Base-by-base conservation (phyloP, 192 early-diverging fungal species). In the Entrophospora sp. region DNA sequence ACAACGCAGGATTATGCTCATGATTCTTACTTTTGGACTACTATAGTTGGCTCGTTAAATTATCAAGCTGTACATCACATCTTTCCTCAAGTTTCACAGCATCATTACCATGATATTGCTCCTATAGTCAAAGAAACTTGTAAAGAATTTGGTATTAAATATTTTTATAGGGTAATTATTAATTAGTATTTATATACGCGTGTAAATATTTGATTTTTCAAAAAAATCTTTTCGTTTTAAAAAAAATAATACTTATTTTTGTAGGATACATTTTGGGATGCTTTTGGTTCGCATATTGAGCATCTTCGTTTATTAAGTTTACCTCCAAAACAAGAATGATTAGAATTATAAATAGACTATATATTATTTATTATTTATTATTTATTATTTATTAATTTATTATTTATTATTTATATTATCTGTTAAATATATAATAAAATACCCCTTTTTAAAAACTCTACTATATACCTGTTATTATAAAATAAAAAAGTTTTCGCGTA, bases 1-100 rank as follows among this genome's bases (percentile, higher is more conserved):
- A 77, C 79, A 10, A 77, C 79, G 8, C 79, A 78, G 66, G 79
- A 80, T 61, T 80, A 80, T 66, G 79, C 77, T n/a, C 77, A 80
- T 69, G 74, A 75, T 62, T 79, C 77, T 10, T 25, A 66, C 31
- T 61, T 80, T 16, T 78, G 76, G 74, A 80, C 79, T 24, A 68
- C 70, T 22, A 75, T 76, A 25, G 74, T 74, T 30, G 79, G 79
- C 24, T 73, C 76, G 25, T 69, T 80, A 61, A 80, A 80, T 63
- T 80, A 76, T 64, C 79, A 80, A 67, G 66, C 74, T 32, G 77
- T 79, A 1, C 79, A 80, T 67, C 79, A 80, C 57, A 16, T 80
- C 40, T 80, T 80, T 70, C 76, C 79, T 10, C 70, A 78, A 43
- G 42, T 80, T 34, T 77, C 76, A 13, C 79, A 83, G 71, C 77